Conservation (phyloP, 1,284 basidiomycete genomes). For the Mycena citricolor region DNA sequence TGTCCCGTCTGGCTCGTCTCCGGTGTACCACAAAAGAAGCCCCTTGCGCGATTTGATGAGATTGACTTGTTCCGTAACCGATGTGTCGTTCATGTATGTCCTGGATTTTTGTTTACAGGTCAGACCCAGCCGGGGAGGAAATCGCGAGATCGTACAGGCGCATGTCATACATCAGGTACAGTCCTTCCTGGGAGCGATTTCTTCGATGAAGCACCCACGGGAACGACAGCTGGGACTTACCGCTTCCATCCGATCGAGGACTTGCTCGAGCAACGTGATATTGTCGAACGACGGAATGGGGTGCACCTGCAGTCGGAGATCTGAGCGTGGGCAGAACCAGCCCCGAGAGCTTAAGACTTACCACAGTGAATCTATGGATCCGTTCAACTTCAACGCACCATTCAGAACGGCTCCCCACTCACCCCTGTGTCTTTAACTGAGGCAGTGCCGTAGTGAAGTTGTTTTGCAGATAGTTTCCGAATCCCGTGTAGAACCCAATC, state of each 20-base stretch:
- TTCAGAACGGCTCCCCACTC: no score
- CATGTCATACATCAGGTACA: slow-evolving; percentile 82
- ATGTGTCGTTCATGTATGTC: slow-evolving; percentile 62
- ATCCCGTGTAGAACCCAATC: slow-evolving; percentile 73
- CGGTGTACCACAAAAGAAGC: slow-evolving; percentile 76
- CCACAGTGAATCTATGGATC: not conserved
- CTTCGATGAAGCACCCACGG: no score
- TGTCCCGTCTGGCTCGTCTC: slow-evolving; percentile 72
- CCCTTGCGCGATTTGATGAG: slow-evolving; percentile 63
- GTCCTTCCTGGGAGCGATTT: slow-evolving; percentile 61
- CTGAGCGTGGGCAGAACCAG: no score
- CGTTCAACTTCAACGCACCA: no score
- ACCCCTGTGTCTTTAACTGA: slow-evolving; percentile 64
- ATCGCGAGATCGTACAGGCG: slow-evolving; percentile 45
- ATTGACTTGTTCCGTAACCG: slow-evolving; percentile 66
- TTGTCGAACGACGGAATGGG: slow-evolving; percentile 65
- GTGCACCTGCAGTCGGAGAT: no score
- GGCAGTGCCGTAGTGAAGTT: slow-evolving; percentile 55
- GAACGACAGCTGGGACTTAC: no score
- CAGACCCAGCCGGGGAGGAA: not conserved
- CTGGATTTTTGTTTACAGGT: slow-evolving; percentile 30
- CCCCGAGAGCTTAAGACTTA: slow-evolving; percentile 1
- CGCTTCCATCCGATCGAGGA: slow-evolving; percentile 71
- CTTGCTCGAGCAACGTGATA: slow-evolving; percentile 51
- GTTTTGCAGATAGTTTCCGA: slow-evolving; percentile 54